Evolutionary conservation across 2,329 filamentous ascomycete species (phyloP).

Genomic region (Monosporascus sp.): DNA sequence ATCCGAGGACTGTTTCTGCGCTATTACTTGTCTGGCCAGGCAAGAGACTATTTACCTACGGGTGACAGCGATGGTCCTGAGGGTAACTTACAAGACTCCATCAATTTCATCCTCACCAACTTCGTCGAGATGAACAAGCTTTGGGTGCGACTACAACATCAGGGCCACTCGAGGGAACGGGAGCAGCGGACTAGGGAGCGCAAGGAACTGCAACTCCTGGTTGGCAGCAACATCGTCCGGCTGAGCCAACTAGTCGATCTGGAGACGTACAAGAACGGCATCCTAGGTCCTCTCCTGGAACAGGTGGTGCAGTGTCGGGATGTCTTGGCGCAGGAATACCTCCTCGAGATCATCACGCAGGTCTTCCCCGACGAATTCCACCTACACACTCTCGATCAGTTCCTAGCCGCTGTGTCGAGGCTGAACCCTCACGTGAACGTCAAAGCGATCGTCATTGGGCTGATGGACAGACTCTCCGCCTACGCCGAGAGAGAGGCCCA

Average conservation of each 20-base stretch:
- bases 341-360: slow-evolving; percentile 96
- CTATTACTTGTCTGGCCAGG: slow-evolving; percentile 94
- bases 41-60: slow-evolving; percentile 78
- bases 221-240: slow-evolving; percentile 93
- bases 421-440: slow-evolving; percentile 96
- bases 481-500: slow-evolving; percentile 89
- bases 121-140: slow-evolving; percentile 99
- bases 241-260: slow-evolving; percentile 93
- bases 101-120: slow-evolving; percentile 96
- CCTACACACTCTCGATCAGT: slow-evolving; percentile 90
- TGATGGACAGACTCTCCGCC: slow-evolving; percentile 93
- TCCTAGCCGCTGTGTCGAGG: slow-evolving; percentile 86
- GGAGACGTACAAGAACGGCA: slow-evolving; percentile 86
- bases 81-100: slow-evolving; percentile 93
- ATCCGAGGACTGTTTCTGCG: slow-evolving; percentile 91
- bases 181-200: slow-evolving; percentile 91
- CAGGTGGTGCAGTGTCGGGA: slow-evolving; percentile 98
- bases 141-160: slow-evolving; percentile 95
- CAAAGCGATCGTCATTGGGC: slow-evolving; percentile 93
- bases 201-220: slow-evolving; percentile 89
- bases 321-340: slow-evolving; percentile 93
- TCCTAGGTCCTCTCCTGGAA: slow-evolving; percentile 82
- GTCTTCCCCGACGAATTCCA: slow-evolving; percentile 99
- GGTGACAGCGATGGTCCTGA: slow-evolving; percentile 85
- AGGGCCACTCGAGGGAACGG: slow-evolving; percentile 90